Evolutionary conservation across 1,284 basidiomycete species (phyloP).

Genomic region (Puccinia triticina): DNA sequence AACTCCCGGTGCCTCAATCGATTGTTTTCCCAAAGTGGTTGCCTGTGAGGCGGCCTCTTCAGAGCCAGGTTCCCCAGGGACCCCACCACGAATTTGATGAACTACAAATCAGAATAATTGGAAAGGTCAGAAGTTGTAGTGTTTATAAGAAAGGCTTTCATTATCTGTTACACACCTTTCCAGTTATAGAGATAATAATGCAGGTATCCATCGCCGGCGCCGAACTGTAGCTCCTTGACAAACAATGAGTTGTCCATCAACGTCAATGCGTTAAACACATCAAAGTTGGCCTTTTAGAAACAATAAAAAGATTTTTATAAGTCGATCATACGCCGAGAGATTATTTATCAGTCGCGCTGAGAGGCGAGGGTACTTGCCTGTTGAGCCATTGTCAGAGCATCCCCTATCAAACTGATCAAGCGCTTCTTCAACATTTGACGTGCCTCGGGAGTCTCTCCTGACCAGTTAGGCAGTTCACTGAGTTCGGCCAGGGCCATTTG

Average conservation of each 20-base stretch:
- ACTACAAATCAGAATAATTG: constrained; percentile 21
- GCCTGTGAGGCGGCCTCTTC: constrained; percentile 61
- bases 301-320: neutral
- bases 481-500: constrained; percentile 64
- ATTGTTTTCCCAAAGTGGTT: constrained; percentile 60
- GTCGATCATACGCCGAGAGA: neutral
- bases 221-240: constrained; percentile 80
- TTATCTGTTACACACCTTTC: constrained; percentile 71
- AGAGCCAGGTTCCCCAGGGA: constrained; percentile 57
- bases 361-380: constrained; percentile 30
- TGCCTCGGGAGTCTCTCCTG: constrained; percentile 12
- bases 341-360: neutral
- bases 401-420: constrained; percentile 52
- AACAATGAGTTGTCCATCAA: constrained; percentile 89
- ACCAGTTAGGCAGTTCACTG: constrained; percentile 47
- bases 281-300: constrained; percentile 71
- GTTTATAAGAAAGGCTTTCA: neutral
- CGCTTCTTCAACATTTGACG: constrained; percentile 36
- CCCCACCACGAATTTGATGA: constrained; percentile 49
- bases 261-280: constrained; percentile 93
- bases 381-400: constrained; percentile 56
- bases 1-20: constrained; percentile 61
- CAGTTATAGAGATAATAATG: constrained; percentile 93
- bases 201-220: constrained; percentile 82
- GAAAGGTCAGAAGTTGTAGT: constrained; percentile 9